Conservation (phyloP, 306 rosid species). For the Astragalus glycyphyllos region DNA sequence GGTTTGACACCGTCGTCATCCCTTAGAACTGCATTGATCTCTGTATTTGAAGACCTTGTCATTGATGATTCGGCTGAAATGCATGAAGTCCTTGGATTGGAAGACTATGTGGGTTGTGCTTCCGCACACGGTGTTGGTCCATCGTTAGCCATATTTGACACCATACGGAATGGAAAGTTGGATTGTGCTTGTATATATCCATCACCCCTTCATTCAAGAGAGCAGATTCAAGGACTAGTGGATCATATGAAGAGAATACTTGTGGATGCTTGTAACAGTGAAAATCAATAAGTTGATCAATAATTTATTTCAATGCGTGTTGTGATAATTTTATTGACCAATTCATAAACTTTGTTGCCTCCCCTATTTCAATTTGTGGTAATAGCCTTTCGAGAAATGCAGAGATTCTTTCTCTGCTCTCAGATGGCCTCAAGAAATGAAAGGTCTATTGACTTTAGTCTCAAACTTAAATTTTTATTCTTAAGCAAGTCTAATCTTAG, state of each 20-base stretch:
- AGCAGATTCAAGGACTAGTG: constrained; percentile 70
- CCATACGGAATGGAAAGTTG: constrained; percentile 66
- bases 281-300: constrained; percentile 34
- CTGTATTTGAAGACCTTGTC: constrained; percentile 80
- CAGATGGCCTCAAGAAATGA: constrained; percentile 10
- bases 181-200: constrained; percentile 78
- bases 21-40: constrained; percentile 76
- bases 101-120: constrained; percentile 76
- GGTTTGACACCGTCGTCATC: constrained; percentile 76
- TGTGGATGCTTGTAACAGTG: constrained; percentile 51
- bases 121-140: constrained; percentile 93
- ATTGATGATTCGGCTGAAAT: constrained; percentile 50
- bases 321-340: constrained; percentile 6
- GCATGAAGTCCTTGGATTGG: constrained; percentile 63
- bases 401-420: constrained; percentile 5
- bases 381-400: background rate
- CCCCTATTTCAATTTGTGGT: constrained; percentile 26
- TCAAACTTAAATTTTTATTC: background rate
- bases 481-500: too few relatives aligned
- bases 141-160: constrained; percentile 78
- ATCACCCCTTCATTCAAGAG: constrained; percentile 80
- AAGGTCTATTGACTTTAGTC: constrained; percentile 23
- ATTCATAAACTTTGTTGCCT: constrained; percentile 16
- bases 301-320: constrained; percentile 18
- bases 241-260: constrained; percentile 77